Base-by-base conservation (phyloP, 2,329 filamentous ascomycete genomes). In the Cytospora schulzeri region DNA sequence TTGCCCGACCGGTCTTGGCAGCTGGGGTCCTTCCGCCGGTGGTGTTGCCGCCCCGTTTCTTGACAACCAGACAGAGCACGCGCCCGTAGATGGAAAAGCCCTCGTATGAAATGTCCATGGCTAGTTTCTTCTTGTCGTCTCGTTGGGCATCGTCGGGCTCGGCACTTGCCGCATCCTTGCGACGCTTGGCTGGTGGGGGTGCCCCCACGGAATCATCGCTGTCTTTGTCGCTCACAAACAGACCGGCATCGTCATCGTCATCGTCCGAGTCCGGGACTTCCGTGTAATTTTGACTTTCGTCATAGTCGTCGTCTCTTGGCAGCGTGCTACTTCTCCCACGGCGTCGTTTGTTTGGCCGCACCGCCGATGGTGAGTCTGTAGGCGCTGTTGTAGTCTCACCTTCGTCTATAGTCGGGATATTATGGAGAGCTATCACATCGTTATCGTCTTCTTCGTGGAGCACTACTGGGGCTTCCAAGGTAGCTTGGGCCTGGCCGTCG, bases 61-160 rank as follows among this genome's bases (percentile, higher is more conserved):
- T 89, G 72, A 99, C 89, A 11, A 99, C 90, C 65, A 99, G 83
- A 76, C 93, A 98, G 29, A 99, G 81, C 55, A 97, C 92, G 70
- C 92, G 90, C 14, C 95, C 93, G 78, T 97, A 96, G 73, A 99
- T 97, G 71, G 90, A 91, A 78, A 98, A 98, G 11, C 95, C 94
- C 72, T 98, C 93, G 77, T 98, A 99, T 17, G 88, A 89, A 29
- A 94, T 95, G 67, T 90, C 89, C 80, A 97, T 86, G 24, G 85
- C 86, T 70, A 96, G 79, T 76, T 97, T 98, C 81, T 99, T 97
- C 79, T 97, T 96, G 72, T 96, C 91, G 64, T 91, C 88, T 12
- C 75, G 74, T 22, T 73, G 77, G 72, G 55, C 67, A 57, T 72
- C 72, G 60, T 51, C 38, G 38, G 68, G 69, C 56, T 73, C 74